A percentile compares a stretch with the other conserved stretches of the same genome.
Evolutionary conservation across 768 basidiomycete genomes (phyloP).

Genomic region (Boletus huronensis): DNA sequence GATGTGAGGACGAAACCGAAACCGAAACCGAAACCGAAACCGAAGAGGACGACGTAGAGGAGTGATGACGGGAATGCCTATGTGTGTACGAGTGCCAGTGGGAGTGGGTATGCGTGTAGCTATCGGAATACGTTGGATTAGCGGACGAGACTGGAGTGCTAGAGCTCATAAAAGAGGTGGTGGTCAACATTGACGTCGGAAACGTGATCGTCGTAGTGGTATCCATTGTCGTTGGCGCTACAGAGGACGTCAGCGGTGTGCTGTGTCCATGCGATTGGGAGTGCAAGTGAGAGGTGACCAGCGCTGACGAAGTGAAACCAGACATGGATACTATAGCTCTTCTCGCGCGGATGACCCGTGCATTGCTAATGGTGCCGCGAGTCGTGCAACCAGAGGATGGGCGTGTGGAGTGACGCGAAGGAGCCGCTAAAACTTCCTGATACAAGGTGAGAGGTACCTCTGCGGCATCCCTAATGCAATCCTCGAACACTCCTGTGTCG

Average conservation of each 20-base stretch:
- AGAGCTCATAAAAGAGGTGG: not conserved
- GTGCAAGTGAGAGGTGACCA: not conserved
- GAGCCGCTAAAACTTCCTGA: conserved; percentile 58
- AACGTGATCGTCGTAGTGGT: conserved; percentile 6
- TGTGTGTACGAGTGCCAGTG: not conserved
- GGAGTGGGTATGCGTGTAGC: not conserved
- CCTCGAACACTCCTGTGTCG: conserved; percentile 42
- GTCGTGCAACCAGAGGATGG: conserved; percentile 59
- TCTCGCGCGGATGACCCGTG: conserved; percentile 27
- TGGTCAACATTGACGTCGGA: not conserved
- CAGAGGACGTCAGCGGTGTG: not conserved
- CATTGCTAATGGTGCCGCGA: conserved; percentile 50
- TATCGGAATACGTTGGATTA: not conserved
- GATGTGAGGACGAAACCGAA: not conserved
- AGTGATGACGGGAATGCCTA: not conserved
- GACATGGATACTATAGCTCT: conserved; percentile 23
- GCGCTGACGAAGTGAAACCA: not conserved
- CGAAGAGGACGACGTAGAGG: not conserved
- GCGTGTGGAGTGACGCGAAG: conserved; percentile 53
- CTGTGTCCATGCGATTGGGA: not conserved
- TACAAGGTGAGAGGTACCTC: conserved; percentile 59
- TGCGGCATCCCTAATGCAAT: conserved; percentile 51
- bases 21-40: not conserved
- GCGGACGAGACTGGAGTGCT: not conserved
- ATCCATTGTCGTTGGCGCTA: not conserved